Evolutionary conservation across 768 basidiomycete species (phyloP), one percentile per base, ranked within the genome.

Genomic region (Agrocybe chaxingu): DNA sequence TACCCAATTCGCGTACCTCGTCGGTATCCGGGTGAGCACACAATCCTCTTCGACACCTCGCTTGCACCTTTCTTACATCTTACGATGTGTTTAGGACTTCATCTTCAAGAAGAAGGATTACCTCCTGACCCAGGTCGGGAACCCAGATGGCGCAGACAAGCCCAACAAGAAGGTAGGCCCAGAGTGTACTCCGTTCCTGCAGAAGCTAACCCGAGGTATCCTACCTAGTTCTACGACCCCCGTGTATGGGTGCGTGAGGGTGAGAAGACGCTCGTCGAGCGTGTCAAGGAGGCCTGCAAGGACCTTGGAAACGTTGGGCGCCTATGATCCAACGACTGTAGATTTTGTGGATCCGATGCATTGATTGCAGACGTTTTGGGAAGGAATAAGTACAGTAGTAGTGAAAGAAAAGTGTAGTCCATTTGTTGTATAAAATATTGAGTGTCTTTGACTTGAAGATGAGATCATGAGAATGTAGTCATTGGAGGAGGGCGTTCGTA

Each of bases 201-300:
- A 9, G 2, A 10, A 30, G 16, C 43, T 10, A 4, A 13, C 34
- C 10, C 10, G 33, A 50, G 18, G 40, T 38, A 52, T 42, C 35
- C 53, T 33, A 55, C 29, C 11, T 55, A 89, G 88, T 87, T 70
- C 77, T 96, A 96, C 73, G 93, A 96, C 70, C 95, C 94, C 44
- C 91, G 96, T 76, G 87, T 95, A 52, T 99, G 96, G 96, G 93
- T 99, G 45, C 90, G 96, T 62, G 93, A 97, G 73, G 95, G 95
- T 58, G 94, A 98, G 78, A 94, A 95, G 84, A 96, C 93, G 13
- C 81, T 98, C 58, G 42, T 68, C 42, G 79, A 69, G 55, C 92
- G 96, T 64, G 92, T 97, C 74, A 91, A 93, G 73, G 87, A 89
- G 69, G 94, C 96, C n/a, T 94, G 92, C 72, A 59, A 69, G 38